phyloP scores from a whole-genome alignment of 2,329 filamentous ascomycete species.

The Lasiodiplodia hormozganensis region DNA sequence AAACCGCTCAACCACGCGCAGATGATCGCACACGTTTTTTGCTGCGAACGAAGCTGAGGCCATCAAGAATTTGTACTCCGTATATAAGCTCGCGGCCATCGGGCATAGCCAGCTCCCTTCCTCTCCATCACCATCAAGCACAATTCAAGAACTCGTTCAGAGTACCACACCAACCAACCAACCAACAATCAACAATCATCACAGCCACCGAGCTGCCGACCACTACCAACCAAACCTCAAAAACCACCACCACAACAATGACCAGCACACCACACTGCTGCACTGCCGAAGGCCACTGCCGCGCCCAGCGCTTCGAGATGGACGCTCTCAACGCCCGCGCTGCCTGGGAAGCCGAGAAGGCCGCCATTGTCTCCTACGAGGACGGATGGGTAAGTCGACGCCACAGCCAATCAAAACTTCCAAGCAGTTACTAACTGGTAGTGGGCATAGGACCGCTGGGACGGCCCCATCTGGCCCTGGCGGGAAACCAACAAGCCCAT shows the following conservation, averaged over 20 bases:
- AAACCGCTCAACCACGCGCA: conserved; percentile 14
- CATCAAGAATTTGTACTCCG: neutral
- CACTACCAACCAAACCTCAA: conserved; percentile 5
- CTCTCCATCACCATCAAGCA: conserved; percentile 12
- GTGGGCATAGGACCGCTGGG: conserved; percentile 27
- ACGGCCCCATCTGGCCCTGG: conserved; percentile 25
- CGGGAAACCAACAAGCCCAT: conserved; percentile 25
- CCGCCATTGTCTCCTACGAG: conserved; percentile 32
- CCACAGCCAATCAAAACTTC: neutral
- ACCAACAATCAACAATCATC: neutral
- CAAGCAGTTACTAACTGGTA: conserved; percentile 1
- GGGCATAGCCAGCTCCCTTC: neutral
- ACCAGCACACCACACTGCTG: conserved; percentile 28
- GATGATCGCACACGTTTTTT: conserved; percentile 12
- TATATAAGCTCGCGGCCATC: conserved; percentile 3
- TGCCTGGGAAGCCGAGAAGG: conserved; percentile 34
- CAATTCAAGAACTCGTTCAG: neutral
- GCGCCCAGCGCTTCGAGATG: conserved; percentile 38
- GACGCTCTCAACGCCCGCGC: conserved; percentile 30
- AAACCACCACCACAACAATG: conserved; percentile 11
- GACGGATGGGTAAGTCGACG: conserved; percentile 31
- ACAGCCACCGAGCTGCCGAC: conserved; percentile 7
- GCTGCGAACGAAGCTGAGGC: conserved; percentile 6
- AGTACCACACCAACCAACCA: neutral
- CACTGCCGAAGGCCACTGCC: conserved; percentile 35